Percentiles rank a stretch among this genome's conserved stretches.
phyloP scores from a whole-genome alignment of 169 alveolate species.

The Pseudocohnilembus persalinus region DNA sequence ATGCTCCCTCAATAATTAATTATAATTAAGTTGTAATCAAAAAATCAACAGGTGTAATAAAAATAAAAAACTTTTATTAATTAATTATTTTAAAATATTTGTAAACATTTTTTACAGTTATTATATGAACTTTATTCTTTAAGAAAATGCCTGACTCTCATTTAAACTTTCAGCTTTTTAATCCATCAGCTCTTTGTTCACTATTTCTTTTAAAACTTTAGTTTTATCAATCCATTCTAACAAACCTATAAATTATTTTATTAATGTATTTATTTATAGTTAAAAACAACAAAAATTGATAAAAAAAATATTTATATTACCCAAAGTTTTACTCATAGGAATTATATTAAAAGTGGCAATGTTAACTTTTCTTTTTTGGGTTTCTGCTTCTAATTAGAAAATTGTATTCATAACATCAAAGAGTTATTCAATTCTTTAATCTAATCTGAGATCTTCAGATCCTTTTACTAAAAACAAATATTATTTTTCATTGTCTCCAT shows the following conservation, averaged over 20 bases:
- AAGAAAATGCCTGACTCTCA: background rate
- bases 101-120: background rate
- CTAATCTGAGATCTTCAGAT: slow-evolving; percentile 87
- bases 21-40: no score
- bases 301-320: no score
- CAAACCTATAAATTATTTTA: no score
- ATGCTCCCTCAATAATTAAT: no score
- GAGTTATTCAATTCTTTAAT: slow-evolving; percentile 83
- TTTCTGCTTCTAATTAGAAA: slow-evolving; percentile 66
- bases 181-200: slow-evolving; percentile 61
- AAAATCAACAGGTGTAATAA: no score
- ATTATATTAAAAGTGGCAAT: slow-evolving; percentile 81
- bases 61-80: no score
- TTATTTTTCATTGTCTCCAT: slow-evolving; percentile 87
- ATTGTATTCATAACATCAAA: slow-evolving; percentile 83
- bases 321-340: slow-evolving; percentile 83
- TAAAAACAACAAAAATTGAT: no score
- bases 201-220: slow-evolving; percentile 71
- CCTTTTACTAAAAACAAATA: slow-evolving; percentile 85
- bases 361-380: slow-evolving; percentile 60
- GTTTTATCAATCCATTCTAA: slow-evolving; percentile 89
- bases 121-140: background rate
- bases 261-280: no score
- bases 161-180: slow-evolving; percentile 36
- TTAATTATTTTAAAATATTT: no score